Percentiles rank a stretch among this genome's conserved stretches.
These are phyloP conservation scores for Umbilicaria muhlenbergii DNA, from an alignment of 495 filamentous ascomycete species.

Conservation along the genomic window DNA sequence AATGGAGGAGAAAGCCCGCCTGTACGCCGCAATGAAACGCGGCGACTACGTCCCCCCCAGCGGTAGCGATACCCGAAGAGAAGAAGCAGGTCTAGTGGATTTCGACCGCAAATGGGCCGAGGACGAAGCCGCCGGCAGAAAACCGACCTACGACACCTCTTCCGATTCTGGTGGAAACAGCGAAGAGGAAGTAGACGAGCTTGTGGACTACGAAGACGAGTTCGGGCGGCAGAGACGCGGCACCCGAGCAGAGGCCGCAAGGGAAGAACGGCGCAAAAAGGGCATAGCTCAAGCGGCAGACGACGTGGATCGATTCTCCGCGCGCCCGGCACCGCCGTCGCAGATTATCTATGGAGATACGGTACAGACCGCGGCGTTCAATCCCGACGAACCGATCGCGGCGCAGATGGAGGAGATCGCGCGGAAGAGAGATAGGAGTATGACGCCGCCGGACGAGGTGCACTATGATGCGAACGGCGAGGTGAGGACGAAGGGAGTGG, in stretches of 20 bases:
- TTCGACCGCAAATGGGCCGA: constrained; percentile 94
- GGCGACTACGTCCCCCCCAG: constrained; percentile 39
- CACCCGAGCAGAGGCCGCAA: constrained; percentile 45
- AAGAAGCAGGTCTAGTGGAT: constrained; percentile 50
- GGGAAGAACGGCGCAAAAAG: constrained; percentile 30
- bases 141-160: constrained; percentile 18
- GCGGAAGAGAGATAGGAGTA: constrained; percentile 50
- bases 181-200: constrained; percentile 36
- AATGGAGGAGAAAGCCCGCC: constrained; percentile 72
- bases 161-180: constrained; percentile 27
- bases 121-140: constrained; percentile 24
- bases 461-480: constrained; percentile 80
- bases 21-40: constrained; percentile 74
- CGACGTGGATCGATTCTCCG: constrained; percentile 32
- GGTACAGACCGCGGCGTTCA: constrained; percentile 68
- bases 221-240: constrained; percentile 64
- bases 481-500: constrained; percentile 73
- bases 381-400: constrained; percentile 42
- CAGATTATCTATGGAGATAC: constrained; percentile 73
- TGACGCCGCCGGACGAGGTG: constrained; percentile 58
- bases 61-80: constrained; percentile 15
- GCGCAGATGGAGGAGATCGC: constrained; percentile 58
- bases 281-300: constrained; percentile 12
- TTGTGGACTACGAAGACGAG: constrained; percentile 76
- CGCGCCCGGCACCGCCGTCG: constrained; percentile 44